Evolutionary conservation across 345 rosid species (phyloP).

Genomic region (Brassica juncea): DNA sequence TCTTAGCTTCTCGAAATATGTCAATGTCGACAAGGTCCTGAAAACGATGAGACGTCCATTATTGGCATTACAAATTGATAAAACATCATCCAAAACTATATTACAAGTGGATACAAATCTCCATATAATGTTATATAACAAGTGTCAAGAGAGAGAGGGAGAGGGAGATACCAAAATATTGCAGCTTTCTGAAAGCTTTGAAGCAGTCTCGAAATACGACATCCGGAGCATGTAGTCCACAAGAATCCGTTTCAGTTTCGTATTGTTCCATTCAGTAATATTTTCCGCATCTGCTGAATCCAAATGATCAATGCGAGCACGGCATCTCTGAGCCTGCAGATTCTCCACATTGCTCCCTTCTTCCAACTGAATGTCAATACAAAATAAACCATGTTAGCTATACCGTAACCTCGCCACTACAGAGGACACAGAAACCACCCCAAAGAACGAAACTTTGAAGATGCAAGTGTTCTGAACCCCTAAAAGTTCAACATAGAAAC

Average conservation of each 20-base stretch:
- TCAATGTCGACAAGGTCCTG: constrained; percentile 29
- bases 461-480: too few species aligned
- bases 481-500: too few species aligned
- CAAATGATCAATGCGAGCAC: constrained; percentile 75
- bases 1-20: constrained; percentile 79
- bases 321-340: constrained; percentile 55
- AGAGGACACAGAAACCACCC: too few species aligned
- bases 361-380: neutral
- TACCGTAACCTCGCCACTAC: too few species aligned
- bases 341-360: constrained; percentile 78
- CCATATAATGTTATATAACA: too few species aligned
- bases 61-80: constrained; percentile 57
- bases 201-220: constrained; percentile 83
- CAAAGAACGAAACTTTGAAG: too few species aligned
- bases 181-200: constrained; percentile 72
- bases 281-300: constrained; percentile 77
- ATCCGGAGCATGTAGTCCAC: constrained; percentile 93
- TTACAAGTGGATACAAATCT: too few species aligned
- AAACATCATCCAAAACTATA: neutral
- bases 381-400: too few species aligned
- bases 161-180: constrained; percentile 59
- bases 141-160: too few species aligned
- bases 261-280: constrained; percentile 71
- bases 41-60: constrained; percentile 16
- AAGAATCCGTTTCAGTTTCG: constrained; percentile 76